Percentiles rank a stretch among this genome's conserved stretches.
Evolutionary conservation across 148 eudicot genomes (phyloP).

Genomic region (Beta vulgaris): DNA sequence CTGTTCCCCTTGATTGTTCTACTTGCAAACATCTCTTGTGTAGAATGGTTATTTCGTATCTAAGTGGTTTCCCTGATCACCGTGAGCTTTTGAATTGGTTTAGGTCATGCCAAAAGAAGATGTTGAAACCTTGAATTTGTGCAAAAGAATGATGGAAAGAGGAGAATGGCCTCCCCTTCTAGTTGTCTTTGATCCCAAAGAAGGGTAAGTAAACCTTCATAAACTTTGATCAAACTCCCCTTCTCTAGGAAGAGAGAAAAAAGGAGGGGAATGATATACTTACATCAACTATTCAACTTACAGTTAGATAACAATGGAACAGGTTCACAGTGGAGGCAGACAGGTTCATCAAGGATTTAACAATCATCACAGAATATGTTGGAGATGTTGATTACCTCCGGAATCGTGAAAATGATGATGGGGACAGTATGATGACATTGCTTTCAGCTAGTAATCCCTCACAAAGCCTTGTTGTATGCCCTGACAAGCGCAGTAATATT

Average conservation of each 20-base stretch:
- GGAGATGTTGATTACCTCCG: conserved; percentile 91
- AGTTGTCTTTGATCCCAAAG: conserved; percentile 82
- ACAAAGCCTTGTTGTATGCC: conserved; percentile 83
- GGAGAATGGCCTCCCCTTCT: conserved; percentile 98
- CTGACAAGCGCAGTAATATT: conserved; percentile 86
- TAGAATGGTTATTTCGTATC: background rate
- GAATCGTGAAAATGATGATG: conserved; percentile 83
- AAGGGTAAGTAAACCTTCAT: conserved; percentile 56
- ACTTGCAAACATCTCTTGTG: background rate
- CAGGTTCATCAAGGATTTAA: conserved; percentile 64
- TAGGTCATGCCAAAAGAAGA: conserved; percentile 77
- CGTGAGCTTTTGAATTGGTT: conserved; percentile 12
- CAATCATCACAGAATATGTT: conserved; percentile 89
- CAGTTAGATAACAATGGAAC: conserved; percentile 14
- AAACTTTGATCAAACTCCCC: background rate
- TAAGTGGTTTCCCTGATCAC: conserved; percentile 15
- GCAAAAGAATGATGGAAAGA: conserved; percentile 83
- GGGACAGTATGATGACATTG: conserved; percentile 98
- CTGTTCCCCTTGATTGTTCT: background rate
- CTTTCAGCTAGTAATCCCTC: conserved; percentile 57
- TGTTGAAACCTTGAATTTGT: conserved; percentile 50
- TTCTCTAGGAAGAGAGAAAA: background rate
- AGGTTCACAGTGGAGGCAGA: conserved; percentile 97
- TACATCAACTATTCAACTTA: too few species aligned
- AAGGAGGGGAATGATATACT: too few species aligned